Evolutionary conservation across 495 filamentous ascomycete genomes (phyloP), one percentile per base, ranked within the genome.

Genomic region (Articulospora tetracladia): DNA sequence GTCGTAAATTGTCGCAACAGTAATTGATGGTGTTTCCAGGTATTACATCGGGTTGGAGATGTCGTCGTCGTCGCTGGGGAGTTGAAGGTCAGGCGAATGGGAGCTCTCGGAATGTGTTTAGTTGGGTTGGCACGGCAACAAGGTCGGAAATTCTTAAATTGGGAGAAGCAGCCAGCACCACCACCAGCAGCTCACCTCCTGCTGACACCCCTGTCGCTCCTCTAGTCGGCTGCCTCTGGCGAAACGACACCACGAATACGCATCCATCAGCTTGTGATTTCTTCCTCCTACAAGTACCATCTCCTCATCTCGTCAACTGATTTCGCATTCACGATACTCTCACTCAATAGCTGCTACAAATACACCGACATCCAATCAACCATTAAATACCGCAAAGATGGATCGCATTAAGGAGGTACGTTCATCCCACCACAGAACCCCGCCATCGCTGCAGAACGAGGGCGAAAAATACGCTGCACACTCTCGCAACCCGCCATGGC

Each of bases 321-420:
- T 22, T 53, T 53, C n/a, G 15, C 51, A 17, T 26, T 4, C 24
- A 20, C n/a, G 8, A 59, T n/a, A 53, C n/a, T 6, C 24, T n/a
- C 22, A 46, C n/a, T 17, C n/a, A 3, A 2, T 27, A 52, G n/a
- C 36, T 27, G 26, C 26, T 27, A n/a, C 22, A 44, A 20, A 51
- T 27, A 41, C 59, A 3, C 23, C 22, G 39, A 28, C 53, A 26
- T 27, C 22, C 30, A 26, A 20, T 47, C 19, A 28, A 17, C 30
- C 22, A 11, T 47, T 57, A 25, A 39, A 47, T 25, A 53, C 49
- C 32, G 53, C 51, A 59, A 74, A 65, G 66, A 88, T 88, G 86
- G 86, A 89, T 73, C 81, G 78, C 68, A 93, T 95, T 75, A 91
- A 88, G 84, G 83, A 91, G 81, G 91, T 93, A 70, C 79, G 86